Percentiles rank a stretch among this genome's conserved stretches.
Evolutionary conservation across 495 filamentous ascomycete genomes (phyloP).

Genomic region (Aspergillus baeticus): DNA sequence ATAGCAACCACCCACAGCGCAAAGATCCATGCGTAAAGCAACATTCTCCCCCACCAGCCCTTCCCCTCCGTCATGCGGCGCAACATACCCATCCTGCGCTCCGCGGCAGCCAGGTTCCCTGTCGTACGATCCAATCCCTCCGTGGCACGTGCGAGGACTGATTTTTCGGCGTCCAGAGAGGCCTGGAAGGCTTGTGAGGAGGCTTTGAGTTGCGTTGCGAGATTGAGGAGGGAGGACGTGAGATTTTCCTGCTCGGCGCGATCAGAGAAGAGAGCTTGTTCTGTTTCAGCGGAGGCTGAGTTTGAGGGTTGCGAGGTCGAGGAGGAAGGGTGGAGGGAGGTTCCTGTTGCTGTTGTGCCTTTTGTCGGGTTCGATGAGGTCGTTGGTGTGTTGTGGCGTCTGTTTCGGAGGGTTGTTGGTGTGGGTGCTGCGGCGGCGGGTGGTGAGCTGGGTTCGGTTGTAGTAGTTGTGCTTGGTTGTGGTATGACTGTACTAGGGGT

Average conservation of each 20-base stretch:
- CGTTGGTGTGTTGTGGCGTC: slow-evolving; percentile 21
- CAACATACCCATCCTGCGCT: slow-evolving; percentile 70
- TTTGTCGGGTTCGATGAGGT: slow-evolving; percentile 24
- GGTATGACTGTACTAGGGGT: neutral
- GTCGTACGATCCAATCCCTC: slow-evolving; percentile 75
- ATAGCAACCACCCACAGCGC: slow-evolving; percentile 73
- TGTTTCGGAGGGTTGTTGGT: slow-evolving; percentile 33
- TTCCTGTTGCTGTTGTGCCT: slow-evolving; percentile 25
- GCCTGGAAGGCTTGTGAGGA: slow-evolving; percentile 67
- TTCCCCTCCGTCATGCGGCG: slow-evolving; percentile 76
- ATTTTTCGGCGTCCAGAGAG: slow-evolving; percentile 70
- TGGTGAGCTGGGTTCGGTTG: slow-evolving; percentile 15
- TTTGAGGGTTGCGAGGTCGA: slow-evolving; percentile 9
- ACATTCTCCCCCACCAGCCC: slow-evolving; percentile 82
- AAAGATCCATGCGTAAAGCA: slow-evolving; percentile 80
- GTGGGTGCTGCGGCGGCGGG: slow-evolving; percentile 10
- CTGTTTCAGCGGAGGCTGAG: slow-evolving; percentile 41
- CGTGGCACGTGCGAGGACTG: slow-evolving; percentile 64
- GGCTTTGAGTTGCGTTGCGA: slow-evolving; percentile 76
- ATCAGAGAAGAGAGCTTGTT: slow-evolving; percentile 70
- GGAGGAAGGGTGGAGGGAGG: slow-evolving; percentile 15
- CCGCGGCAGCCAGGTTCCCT: slow-evolving; percentile 69
- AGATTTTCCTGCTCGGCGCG: slow-evolving; percentile 82
- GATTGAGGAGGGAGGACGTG: slow-evolving; percentile 71
- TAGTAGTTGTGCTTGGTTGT: slow-evolving; percentile 13